Percentiles rank a stretch among this genome's conserved stretches.
Evolutionary conservation across 1,284 basidiomycete genomes (phyloP).

Genomic region (Rhodotorula sp.): DNA sequence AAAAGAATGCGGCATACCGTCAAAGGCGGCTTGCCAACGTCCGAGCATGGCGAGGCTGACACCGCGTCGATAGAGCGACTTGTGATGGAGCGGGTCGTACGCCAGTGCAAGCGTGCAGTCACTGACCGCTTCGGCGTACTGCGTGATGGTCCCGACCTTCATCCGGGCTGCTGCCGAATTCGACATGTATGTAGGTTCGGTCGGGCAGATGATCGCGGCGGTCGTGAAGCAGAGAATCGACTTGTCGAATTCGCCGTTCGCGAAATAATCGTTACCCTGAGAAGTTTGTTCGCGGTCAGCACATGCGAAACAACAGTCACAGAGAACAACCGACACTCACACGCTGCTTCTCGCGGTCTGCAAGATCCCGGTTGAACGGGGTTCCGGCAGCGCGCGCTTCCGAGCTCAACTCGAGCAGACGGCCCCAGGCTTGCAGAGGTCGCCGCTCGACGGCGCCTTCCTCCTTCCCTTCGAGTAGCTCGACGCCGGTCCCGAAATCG

Average conservation of each 20-base stretch:
- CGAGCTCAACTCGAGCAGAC: constrained; percentile 27
- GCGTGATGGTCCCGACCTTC: constrained; percentile 27
- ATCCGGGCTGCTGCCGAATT: constrained; percentile 38
- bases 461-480: constrained; percentile 23
- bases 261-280: constrained; percentile 37
- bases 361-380: constrained; percentile 23
- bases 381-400: constrained; percentile 21
- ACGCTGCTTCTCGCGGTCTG: constrained; percentile 59
- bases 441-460: constrained; percentile 9
- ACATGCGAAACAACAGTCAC: not conserved
- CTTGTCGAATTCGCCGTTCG: constrained; percentile 24
- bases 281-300: not conserved
- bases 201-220: constrained; percentile 24
- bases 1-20: constrained; percentile 2
- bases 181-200: constrained; percentile 17
- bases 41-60: constrained; percentile 24
- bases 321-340: constrained; percentile 50
- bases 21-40: constrained; percentile 28
- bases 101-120: constrained; percentile 37
- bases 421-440: constrained; percentile 29
- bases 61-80: constrained; percentile 36
- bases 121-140: constrained; percentile 36
- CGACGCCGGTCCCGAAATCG: constrained; percentile 24
- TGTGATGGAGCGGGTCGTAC: constrained; percentile 22
- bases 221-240: constrained; percentile 35